A percentile compares a stretch with the other conserved stretches of the same genome.
phyloP scores from a whole-genome alignment of 2,329 filamentous ascomycete species.

The Diaporthe longicolla region DNA sequence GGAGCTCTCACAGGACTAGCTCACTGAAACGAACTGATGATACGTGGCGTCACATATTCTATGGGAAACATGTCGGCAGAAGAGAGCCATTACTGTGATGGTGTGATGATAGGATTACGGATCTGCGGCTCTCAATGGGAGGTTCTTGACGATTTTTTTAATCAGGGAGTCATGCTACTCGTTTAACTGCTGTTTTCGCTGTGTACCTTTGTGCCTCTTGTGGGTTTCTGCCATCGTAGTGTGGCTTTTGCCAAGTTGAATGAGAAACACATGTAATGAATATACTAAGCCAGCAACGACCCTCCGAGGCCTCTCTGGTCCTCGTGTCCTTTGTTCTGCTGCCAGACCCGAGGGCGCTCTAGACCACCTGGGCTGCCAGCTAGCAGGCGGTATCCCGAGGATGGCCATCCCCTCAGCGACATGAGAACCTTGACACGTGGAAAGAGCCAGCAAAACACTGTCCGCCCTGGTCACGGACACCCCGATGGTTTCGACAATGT shows the following conservation, averaged over 20 bases:
- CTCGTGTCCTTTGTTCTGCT: slow-evolving; percentile 32
- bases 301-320: background rate
- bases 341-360: slow-evolving; percentile 25
- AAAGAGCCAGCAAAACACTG: slow-evolving; percentile 6
- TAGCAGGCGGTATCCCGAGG: background rate
- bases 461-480: slow-evolving; percentile 38
- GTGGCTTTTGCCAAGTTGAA: slow-evolving; percentile 24
- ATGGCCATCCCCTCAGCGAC: slow-evolving; percentile 18
- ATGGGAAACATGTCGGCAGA: slow-evolving; percentile 44
- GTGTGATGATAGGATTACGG: slow-evolving; percentile 40
- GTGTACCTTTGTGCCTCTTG: slow-evolving; percentile 36
- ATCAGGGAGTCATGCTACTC: slow-evolving; percentile 46
- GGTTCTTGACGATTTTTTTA: slow-evolving; percentile 43
- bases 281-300: background rate
- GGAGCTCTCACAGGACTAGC: slow-evolving; percentile 38
- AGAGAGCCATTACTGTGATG: slow-evolving; percentile 39
- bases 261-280: slow-evolving; percentile 36
- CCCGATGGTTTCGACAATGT: slow-evolving; percentile 34
- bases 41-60: slow-evolving; percentile 53
- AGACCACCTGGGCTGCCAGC: slow-evolving; percentile 5
- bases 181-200: slow-evolving; percentile 40
- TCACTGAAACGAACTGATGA: slow-evolving; percentile 52
- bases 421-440: slow-evolving; percentile 24
- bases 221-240: slow-evolving; percentile 12
- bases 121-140: slow-evolving; percentile 41